Evolutionary conservation across 352 stramenopile species (phyloP), one percentile per base, ranked within the genome.

Genomic region (Albugo laibachii): DNA sequence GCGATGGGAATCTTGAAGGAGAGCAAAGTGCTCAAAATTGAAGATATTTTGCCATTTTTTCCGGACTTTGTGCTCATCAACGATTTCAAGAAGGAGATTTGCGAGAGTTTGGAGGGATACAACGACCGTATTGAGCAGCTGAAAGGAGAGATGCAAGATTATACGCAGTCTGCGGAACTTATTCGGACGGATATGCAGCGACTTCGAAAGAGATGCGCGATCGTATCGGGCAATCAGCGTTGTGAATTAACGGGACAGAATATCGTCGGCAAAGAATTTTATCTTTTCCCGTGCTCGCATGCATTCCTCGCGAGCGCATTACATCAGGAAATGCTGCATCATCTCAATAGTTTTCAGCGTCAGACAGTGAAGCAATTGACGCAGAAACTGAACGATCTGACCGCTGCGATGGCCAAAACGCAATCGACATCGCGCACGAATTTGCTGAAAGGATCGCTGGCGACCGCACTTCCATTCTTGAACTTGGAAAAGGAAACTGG

Each of bases 1-100:
- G 71, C 70, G 11, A 81, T 83, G 76, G 73, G 65, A 8, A 87
- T 93, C 45, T 53, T 94, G 11, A 86, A 92, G 35, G 78, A 93
- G 41, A 92, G 78, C 39, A 36, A 55, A 13, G 45, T 95, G 43
- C 54, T 97, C 15, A 89, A 88, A 61, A 95, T 97, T 45, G 85
- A 97, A 53, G 88, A 97, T 48, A 91, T 97, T 20, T 52, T 97
- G 42, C 83, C 86, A 13, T 95, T 94, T 56, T 94, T 97, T 56
- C 88, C 88, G 3, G 88, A 97, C 51, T 96, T 96, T 60, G 83
- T 95, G 18, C 77, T 94, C 40, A 96, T 96, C 52, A 94, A 96
- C 56, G 75, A 92, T 45, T 96, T 96, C 59, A 96, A 96, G 62
- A 92, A 92, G 54, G 81, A 96, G 55, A 96, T 97, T 56, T 95